phyloP scores from a whole-genome alignment of 768 basidiomycete species.

The Pisolithus sp. region DNA sequence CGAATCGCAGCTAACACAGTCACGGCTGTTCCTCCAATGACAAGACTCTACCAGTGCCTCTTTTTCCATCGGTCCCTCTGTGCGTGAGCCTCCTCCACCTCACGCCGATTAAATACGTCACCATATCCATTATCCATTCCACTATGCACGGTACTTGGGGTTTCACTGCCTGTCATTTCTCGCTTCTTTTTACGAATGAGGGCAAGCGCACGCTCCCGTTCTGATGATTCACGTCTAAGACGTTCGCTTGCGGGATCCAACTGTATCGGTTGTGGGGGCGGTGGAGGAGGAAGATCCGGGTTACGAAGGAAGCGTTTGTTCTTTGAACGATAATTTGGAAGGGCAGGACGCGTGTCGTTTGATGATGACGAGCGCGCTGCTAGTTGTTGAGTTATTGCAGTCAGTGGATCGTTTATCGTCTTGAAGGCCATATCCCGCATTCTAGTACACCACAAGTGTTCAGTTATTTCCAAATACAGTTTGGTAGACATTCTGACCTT shows the following conservation, averaged over 20 bases:
- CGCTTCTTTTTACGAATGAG: constrained; percentile 62
- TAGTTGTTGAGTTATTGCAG: constrained; percentile 64
- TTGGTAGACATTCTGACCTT: constrained; percentile 23
- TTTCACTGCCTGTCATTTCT: constrained; percentile 57
- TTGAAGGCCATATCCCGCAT: constrained; percentile 60
- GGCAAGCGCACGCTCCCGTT: constrained; percentile 68
- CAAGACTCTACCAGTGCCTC: constrained; percentile 7
- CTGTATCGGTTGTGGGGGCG: constrained; percentile 16
- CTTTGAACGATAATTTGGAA: constrained; percentile 11
- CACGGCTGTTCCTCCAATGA: too few relatives aligned
- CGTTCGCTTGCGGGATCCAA: constrained; percentile 48
- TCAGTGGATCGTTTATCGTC: constrained; percentile 62
- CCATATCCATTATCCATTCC: constrained; percentile 46
- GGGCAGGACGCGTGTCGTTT: constrained; percentile 12
- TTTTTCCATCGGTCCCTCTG: constrained; percentile 37
- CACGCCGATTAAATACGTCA: constrained; percentile 63
- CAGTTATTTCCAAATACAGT: too few relatives aligned
- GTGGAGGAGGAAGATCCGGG: constrained; percentile 1
- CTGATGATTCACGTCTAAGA: constrained; percentile 64
- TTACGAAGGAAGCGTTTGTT: constrained; percentile 9
- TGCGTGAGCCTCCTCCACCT: constrained; percentile 64
- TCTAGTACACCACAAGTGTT: constrained; percentile 28
- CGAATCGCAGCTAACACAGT: too few relatives aligned
- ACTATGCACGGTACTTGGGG: constrained; percentile 63
- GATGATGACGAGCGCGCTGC: constrained; percentile 33